phyloP scores from a whole-genome alignment of 2,329 filamentous ascomycete species.

The Paraphaeosphaeria minitans region DNA sequence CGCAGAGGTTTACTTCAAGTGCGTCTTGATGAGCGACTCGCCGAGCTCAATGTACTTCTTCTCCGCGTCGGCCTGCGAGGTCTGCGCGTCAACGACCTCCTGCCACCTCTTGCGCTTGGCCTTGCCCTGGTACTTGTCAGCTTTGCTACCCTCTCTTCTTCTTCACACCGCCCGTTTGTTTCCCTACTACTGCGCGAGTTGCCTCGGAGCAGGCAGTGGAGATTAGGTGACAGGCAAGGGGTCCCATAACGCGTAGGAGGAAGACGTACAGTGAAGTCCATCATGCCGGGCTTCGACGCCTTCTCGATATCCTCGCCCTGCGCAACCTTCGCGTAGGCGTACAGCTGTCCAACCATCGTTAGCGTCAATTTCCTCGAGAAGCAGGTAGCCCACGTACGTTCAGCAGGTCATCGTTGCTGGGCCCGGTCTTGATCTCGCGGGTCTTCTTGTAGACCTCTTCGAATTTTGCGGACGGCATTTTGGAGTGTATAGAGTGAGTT shows the following conservation, averaged over 20 bases:
- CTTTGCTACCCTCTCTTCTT: background rate
- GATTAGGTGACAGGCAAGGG: too few relatives aligned
- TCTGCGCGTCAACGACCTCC: constrained; percentile 66
- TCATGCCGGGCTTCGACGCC: constrained; percentile 65
- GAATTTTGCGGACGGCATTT: constrained; percentile 40
- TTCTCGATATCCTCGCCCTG: constrained; percentile 47
- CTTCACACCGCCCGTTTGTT: too few relatives aligned
- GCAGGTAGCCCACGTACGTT: constrained; percentile 46
- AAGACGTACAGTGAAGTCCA: constrained; percentile 68
- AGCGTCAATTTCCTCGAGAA: background rate
- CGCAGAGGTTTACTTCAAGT: constrained; percentile 58
- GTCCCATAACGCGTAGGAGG: too few relatives aligned
- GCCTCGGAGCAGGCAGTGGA: background rate
- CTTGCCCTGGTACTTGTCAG: constrained; percentile 64
- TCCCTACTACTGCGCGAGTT: background rate
- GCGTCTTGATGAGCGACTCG: constrained; percentile 71
- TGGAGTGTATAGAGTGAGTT: background rate
- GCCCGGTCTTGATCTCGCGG: constrained; percentile 35
- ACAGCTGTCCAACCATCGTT: constrained; percentile 50
- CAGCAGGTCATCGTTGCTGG: constrained; percentile 52
- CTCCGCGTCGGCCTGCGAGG: constrained; percentile 71
- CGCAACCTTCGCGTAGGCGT: constrained; percentile 54
- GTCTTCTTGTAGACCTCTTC: constrained; percentile 39
- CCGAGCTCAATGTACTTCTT: constrained; percentile 75
- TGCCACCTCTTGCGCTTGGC: constrained; percentile 81